Percentiles rank a stretch among this genome's conserved stretches.
Evolutionary conservation across 208 protist species (phyloP).

Genomic region (Acanthamoeba healyi): DNA sequence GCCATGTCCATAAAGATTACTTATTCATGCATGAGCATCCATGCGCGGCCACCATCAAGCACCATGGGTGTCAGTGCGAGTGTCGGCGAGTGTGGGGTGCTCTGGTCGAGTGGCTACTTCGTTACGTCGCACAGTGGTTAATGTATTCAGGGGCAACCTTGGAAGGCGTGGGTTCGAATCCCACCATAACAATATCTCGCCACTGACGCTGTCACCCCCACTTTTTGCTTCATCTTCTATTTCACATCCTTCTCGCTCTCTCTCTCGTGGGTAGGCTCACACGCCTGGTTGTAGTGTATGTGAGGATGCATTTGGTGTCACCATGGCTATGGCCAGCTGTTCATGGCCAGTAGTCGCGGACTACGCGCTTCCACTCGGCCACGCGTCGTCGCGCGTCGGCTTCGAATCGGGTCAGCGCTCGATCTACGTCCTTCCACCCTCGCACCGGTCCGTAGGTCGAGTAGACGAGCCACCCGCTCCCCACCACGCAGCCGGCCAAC

Average conservation of each 20-base stretch:
- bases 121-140: neutral
- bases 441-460: neutral
- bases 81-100: too few relatives aligned
- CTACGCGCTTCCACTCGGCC: neutral
- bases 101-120: neutral
- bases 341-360: constrained; percentile 18
- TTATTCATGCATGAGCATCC: too few relatives aligned
- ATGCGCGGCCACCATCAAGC: too few relatives aligned
- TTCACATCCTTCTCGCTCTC: too few relatives aligned
- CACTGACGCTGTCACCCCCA: neutral
- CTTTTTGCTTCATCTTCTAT: neutral
- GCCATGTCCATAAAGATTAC: too few relatives aligned
- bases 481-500: neutral
- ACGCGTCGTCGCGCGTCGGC: neutral
- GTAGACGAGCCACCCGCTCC: neutral
- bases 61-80: too few relatives aligned
- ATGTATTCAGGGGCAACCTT: neutral
- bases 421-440: neutral
- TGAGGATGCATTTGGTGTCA: too few relatives aligned
- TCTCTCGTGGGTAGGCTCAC: too few relatives aligned
- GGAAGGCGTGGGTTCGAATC: neutral
- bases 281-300: too few relatives aligned
- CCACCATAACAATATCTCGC: neutral
- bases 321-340: too few relatives aligned
- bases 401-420: neutral